Base-by-base conservation (phyloP, 768 basidiomycete genomes). In the Collybia mongolica region DNA sequence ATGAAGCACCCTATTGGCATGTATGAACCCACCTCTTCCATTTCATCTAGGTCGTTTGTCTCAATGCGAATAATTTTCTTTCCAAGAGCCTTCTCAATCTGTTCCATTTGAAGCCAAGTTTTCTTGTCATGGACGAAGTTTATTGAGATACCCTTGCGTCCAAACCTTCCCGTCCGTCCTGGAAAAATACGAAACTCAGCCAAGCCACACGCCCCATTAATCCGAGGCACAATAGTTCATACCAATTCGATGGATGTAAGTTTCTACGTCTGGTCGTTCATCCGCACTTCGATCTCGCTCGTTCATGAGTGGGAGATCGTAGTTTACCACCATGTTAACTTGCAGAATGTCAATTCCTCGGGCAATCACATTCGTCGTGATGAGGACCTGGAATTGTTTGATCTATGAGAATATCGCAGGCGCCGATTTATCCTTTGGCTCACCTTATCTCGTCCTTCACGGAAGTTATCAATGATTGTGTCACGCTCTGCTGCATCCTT, bases 261-360 rank as follows among this genome's bases (percentile, higher is more conserved):
- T 98, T 74, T 98, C 97, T 40, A 94, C 78, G 64, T 99, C 97
- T 0, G 93, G 93, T 51, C 71, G 74, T 57, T 67, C 77, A 54
- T 89, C 86, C 19, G 64, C 67, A 6, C 64, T 59, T 55, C 72
- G 67, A 47, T 74, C 71, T 12, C 88, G 83, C 60, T 90, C 88
- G 57, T 83, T 86, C 80, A 90, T 83, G 40, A 93, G 72, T 0
- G 95, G 94, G 22, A 97, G 79, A 64, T 98, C 95, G 64, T 98
- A 99, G 72, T 98, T 98, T 68, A 99, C 93, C n/a, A 98, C 96
- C 94, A 99, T 94, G 76, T 98, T 99, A 60, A 99, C 97, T 73
- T 98, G 96, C 48, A 93, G 77, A 62, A 99, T 97, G 61, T 99
- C 97, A 72, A 99, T 98, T 38, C 97, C 97, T 15, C 97, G 86